These are phyloP conservation scores for Xylaria palmicola DNA, from an alignment of 495 filamentous ascomycete genomes.

Conservation along the genomic window DNA sequence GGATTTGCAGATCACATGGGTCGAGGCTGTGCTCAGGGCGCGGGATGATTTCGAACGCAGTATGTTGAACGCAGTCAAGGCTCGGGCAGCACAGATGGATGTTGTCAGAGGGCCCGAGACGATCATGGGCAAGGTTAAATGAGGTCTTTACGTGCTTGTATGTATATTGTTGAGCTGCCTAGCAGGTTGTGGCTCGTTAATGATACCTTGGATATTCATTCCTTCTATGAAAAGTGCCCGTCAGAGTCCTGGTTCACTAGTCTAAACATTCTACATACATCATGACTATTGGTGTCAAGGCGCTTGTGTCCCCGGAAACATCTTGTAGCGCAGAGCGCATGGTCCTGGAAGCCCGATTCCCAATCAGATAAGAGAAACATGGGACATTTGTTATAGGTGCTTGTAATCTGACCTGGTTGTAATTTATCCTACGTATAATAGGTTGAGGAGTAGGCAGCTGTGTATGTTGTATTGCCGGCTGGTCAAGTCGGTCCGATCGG, in stretches of 20 bases:
- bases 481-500: conserved; percentile 9
- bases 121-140: conserved; percentile 87
- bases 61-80: conserved; percentile 85
- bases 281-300: no score
- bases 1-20: conserved; percentile 94
- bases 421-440: no score
- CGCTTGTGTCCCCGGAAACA: no score
- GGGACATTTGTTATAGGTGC: no score
- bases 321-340: no score
- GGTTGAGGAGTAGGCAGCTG: not conserved
- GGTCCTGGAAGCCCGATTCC: no score
- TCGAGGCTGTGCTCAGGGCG: conserved; percentile 84
- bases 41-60: conserved; percentile 91
- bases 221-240: not conserved
- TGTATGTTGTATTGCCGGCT: not conserved
- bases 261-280: not conserved
- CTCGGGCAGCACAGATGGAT: conserved; percentile 77
- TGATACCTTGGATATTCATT: conserved; percentile 11
- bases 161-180: conserved; percentile 1
- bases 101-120: conserved; percentile 78
- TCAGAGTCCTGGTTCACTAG: not conserved
- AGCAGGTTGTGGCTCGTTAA: conserved; percentile 9
- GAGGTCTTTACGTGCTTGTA: conserved; percentile 20
- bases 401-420: not conserved
- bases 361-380: no score